Evolutionary conservation across 768 basidiomycete species (phyloP), one percentile per base, ranked within the genome.

Genomic region (Cyathus striatus): DNA sequence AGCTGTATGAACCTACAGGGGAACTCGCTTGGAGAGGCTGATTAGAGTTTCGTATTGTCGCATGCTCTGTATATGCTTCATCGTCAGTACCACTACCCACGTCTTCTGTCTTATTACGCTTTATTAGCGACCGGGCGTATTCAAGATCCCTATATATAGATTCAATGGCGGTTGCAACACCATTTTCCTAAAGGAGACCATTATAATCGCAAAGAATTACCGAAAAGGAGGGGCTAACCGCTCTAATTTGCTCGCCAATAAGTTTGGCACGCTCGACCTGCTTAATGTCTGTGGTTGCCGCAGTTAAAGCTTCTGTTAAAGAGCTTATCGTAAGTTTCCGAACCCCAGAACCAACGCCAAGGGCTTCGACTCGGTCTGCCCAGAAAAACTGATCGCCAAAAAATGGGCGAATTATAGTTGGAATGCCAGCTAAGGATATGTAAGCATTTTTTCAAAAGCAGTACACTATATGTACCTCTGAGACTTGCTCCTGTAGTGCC

Each of bases 371-470:
- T 22, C 95, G 85, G 62, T 99, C 91, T 3, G 91, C 90, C 92
- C 92, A 98, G 66, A 97, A 95, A 60, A 86, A 90, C 55, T 97
- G 94, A 60, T 97, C 94, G 2, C 96, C 95, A 54, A 98, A 99
- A 76, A 98, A 99, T 0, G 96, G 95, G 49, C 83, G 84, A 59
- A 98, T 91, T 54, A 99, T 87, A 1, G 94, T 98, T 1, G 96
- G 95, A 41, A 92, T 87, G 6, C 91, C 92, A 46, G 90, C 90
- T 89, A 53, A 6, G 49, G 44, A 37, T 38, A 10, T 30, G 34
- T 23, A n/a, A 40, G n/a, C 4, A 25, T 25, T 51, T 34, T 32
- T 33, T 32, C 23, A 6, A 22, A 30, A 30, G 27, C 2, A 10
- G 16, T 30, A 30, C 27, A 30, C 27, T 10, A 18, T 12, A 47